Percentiles rank a stretch among this genome's conserved stretches.
These are phyloP conservation scores for Eucalyptus pumila DNA, from an alignment of 345 rosid species.

Conservation along the genomic window DNA sequence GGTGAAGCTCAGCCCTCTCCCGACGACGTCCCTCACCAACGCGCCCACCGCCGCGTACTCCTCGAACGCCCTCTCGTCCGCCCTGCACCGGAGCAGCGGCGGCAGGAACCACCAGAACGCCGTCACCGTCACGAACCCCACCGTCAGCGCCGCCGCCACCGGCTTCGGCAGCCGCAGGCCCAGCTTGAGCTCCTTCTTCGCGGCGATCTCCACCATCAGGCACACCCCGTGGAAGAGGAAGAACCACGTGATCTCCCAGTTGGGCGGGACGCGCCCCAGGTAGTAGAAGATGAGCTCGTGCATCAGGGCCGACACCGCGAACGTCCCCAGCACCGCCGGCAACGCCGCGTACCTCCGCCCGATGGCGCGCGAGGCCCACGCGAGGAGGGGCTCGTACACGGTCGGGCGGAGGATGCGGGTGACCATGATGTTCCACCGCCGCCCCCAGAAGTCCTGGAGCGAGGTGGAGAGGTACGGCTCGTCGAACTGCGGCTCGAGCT, in stretches of 20 bases:
- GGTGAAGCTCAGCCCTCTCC: not conserved
- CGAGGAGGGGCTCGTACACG: slow-evolving; percentile 5
- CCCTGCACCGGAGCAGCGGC: slow-evolving; percentile 2
- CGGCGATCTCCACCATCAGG: slow-evolving; percentile 1
- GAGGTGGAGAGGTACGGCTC: slow-evolving; percentile 19
- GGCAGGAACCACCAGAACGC: slow-evolving; percentile 27
- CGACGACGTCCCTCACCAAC: not conserved
- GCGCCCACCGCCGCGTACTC: slow-evolving; percentile 20
- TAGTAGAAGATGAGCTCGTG: slow-evolving; percentile 15
- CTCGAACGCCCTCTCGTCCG: slow-evolving; percentile 16
- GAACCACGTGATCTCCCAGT: slow-evolving; percentile 12
- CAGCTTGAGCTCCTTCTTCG: slow-evolving; percentile 25
- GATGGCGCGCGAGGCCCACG: not conserved
- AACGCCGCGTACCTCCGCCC: slow-evolving; percentile 7
- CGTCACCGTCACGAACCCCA: slow-evolving; percentile 10
- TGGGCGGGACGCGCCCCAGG: slow-evolving; percentile 8
- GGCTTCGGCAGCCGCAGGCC: slow-evolving; percentile 33
- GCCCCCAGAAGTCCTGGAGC: slow-evolving; percentile 23
- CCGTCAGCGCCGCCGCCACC: slow-evolving; percentile 20
- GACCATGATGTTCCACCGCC: slow-evolving; percentile 21
- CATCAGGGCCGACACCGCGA: slow-evolving; percentile 10
- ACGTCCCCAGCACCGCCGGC: slow-evolving; percentile 9
- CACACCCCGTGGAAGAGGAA: slow-evolving; percentile 13
- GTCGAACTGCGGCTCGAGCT: slow-evolving; percentile 24
- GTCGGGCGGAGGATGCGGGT: slow-evolving; percentile 13